Conservation (phyloP, 2,329 filamentous ascomycete genomes). For the Colletotrichum theobromicola region DNA sequence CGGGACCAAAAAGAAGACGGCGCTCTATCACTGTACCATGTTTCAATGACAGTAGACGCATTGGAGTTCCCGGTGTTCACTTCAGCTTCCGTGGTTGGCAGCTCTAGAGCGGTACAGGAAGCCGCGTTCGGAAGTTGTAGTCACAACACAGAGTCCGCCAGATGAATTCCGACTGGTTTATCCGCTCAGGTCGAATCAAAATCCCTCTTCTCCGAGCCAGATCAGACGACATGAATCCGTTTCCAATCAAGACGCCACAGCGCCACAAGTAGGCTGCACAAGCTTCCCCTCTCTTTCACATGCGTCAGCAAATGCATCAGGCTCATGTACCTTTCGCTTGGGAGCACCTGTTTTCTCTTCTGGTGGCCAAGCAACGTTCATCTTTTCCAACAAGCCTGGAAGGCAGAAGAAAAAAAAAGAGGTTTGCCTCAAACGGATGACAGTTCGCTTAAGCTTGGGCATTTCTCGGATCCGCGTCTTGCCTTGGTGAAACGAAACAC, state of each 20-base stretch:
- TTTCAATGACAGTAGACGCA: neutral
- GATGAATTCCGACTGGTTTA: neutral
- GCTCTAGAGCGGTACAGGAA: neutral
- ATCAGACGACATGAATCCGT: neutral
- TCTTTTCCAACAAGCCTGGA: neutral
- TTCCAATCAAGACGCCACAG: neutral
- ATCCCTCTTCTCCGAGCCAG: neutral
- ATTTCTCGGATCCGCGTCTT: neutral
- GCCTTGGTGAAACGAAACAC: neutral
- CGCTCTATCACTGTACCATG: fast-evolving
- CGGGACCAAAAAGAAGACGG: neutral
- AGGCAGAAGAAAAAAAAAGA: neutral
- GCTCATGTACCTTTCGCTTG: neutral
- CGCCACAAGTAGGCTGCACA: neutral
- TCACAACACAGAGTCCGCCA: neutral
- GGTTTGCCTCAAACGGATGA: neutral
- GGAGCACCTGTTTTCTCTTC: fast-evolving
- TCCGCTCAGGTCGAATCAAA: neutral
- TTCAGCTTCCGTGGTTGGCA: fast-evolving
- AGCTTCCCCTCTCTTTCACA: neutral
- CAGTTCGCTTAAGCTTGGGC: neutral
- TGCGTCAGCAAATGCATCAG: neutral
- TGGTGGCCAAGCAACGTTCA: neutral
- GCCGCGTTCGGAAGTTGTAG: neutral
- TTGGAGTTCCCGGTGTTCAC: fast-evolving